Conservation (phyloP, 2,329 filamentous ascomycete genomes). For the Colletotrichum sp. region DNA sequence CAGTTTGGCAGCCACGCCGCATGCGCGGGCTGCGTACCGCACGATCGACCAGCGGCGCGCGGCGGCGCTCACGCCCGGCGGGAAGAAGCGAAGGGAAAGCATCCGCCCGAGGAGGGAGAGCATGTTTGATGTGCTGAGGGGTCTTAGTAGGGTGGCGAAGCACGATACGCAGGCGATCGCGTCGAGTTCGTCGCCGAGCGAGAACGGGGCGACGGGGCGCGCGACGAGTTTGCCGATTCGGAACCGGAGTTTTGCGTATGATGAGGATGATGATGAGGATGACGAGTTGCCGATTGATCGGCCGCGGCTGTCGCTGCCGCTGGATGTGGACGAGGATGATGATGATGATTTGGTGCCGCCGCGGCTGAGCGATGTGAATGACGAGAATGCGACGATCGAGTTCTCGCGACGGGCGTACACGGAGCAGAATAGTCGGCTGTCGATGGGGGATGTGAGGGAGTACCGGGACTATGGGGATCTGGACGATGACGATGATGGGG, state of each 20-base stretch:
- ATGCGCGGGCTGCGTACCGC: constrained; percentile 64
- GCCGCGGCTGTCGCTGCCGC: constrained; percentile 61
- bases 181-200: constrained; percentile 51
- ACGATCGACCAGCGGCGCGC: constrained; percentile 64
- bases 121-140: constrained; percentile 57
- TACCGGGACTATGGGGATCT: constrained; percentile 42
- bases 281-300: constrained; percentile 54
- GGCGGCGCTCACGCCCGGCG: constrained; percentile 65
- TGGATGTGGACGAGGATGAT: constrained; percentile 47
- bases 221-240: constrained; percentile 24
- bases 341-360: constrained; percentile 59
- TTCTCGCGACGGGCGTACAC: constrained; percentile 57
- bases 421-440: constrained; percentile 52
- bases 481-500: constrained; percentile 48
- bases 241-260: constrained; percentile 19
- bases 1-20: constrained; percentile 59
- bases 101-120: constrained; percentile 61
- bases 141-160: constrained; percentile 60
- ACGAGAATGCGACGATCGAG: constrained; percentile 63
- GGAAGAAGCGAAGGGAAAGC: constrained; percentile 59
- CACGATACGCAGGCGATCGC: constrained; percentile 50
- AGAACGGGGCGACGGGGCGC: not conserved
- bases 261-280: constrained; percentile 36
- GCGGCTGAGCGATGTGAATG: constrained; percentile 58
- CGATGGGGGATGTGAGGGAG: constrained; percentile 62